phyloP scores from a whole-genome alignment of 257 asterid species.

The Rubia yunnanensis region DNA sequence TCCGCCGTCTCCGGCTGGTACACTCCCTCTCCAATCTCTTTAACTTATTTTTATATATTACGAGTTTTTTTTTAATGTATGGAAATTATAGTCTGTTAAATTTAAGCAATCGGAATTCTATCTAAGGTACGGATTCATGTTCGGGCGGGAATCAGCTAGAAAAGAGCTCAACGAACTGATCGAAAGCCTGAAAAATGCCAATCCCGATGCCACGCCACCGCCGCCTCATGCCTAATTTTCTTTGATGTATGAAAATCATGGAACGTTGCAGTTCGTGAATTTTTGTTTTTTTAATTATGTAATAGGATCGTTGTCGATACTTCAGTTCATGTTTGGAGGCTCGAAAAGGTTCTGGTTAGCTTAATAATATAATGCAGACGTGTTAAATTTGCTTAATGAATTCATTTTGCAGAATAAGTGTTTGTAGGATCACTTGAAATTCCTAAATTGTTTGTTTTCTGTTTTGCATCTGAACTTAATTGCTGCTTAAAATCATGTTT shows the following conservation, averaged over 20 bases:
- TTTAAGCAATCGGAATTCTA: not conserved
- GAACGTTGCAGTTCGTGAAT: not conserved
- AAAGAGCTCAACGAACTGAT: slow-evolving; percentile 70
- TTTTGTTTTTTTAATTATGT: too few species aligned
- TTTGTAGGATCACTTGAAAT: too few species aligned
- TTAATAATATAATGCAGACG: not conserved
- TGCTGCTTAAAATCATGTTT: not conserved
- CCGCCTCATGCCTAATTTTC: slow-evolving; percentile 24
- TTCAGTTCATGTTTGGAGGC: not conserved
- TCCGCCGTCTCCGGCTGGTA: slow-evolving; percentile 87
- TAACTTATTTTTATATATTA: not conserved
- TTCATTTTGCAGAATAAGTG: not conserved
- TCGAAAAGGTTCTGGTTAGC: not conserved
- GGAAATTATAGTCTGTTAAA: not conserved
- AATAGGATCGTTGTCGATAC: not conserved
- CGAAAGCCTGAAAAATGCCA: slow-evolving; percentile 56
- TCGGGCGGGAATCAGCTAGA: slow-evolving; percentile 83
- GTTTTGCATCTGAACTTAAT: not conserved
- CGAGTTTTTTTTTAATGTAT: not conserved
- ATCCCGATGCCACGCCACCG: slow-evolving; percentile 28
- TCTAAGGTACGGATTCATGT: slow-evolving; percentile 87
- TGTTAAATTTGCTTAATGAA: not conserved
- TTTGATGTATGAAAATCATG: slow-evolving; percentile 11
- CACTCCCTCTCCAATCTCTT: not conserved
- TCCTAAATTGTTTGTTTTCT: too few species aligned